phyloP scores from a whole-genome alignment of 805 yeast genomes.

The Wickerhamiella shivajii region DNA sequence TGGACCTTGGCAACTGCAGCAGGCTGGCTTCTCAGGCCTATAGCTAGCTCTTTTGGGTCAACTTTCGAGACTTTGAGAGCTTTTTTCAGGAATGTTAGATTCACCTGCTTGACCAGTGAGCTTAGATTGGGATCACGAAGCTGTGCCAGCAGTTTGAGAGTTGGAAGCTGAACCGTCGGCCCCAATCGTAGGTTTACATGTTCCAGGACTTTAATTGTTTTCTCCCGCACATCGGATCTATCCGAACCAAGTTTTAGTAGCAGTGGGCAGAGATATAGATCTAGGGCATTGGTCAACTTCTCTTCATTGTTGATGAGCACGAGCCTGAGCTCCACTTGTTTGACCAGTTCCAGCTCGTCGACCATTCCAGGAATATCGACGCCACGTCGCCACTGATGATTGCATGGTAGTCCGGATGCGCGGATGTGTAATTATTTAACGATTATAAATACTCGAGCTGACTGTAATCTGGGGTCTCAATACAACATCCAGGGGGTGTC shows the following conservation, averaged over 20 bases:
- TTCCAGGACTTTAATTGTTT: conserved; percentile 51
- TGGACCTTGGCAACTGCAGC: conserved; percentile 10
- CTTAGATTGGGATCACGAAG: conserved; percentile 34
- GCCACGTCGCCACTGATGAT: too few relatives aligned
- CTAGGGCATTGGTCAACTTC: conserved; percentile 47
- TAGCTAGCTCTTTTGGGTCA: conserved; percentile 16
- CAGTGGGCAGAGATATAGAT: conserved; percentile 58
- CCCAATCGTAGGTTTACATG: conserved; percentile 34
- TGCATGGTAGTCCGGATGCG: too few relatives aligned
- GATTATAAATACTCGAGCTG: too few relatives aligned
- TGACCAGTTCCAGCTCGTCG: conserved; percentile 19
- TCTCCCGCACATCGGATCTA: conserved; percentile 46
- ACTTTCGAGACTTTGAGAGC: conserved; percentile 44
- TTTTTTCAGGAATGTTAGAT: conserved; percentile 47
- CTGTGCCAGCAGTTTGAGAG: conserved; percentile 46
- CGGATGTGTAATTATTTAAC: too few relatives aligned
- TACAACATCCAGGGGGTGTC: too few relatives aligned
- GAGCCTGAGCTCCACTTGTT: conserved; percentile 67
- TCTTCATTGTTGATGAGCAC: conserved; percentile 59
- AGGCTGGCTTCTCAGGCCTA: conserved; percentile 31
- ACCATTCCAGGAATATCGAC: not conserved
- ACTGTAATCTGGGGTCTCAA: too few relatives aligned
- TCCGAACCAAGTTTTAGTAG: conserved; percentile 65
- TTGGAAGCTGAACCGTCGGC: conserved; percentile 34
- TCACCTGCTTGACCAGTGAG: conserved; percentile 8